Conservation (phyloP, 148 eudicot species). For the Heliamphora exappendiculata region DNA sequence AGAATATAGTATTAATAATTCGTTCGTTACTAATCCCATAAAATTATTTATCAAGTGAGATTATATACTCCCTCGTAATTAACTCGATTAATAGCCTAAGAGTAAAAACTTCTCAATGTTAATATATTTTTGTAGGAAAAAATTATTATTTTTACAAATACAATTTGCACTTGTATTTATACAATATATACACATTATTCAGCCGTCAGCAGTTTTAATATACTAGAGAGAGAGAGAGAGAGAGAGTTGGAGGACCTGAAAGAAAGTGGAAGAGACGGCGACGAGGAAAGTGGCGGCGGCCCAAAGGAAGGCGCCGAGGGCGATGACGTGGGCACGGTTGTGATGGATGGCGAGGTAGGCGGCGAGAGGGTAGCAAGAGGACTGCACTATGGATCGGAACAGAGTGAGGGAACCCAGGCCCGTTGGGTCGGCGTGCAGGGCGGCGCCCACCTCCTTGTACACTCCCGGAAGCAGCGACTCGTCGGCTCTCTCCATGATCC, state of each 20-base stretch:
- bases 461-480: conserved; percentile 77
- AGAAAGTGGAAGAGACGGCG: conserved; percentile 58
- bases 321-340: conserved; percentile 70
- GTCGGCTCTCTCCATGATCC: conserved; percentile 79
- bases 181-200: too few relatives aligned
- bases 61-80: too few relatives aligned
- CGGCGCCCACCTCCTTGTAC: conserved; percentile 73
- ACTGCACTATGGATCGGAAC: conserved; percentile 70
- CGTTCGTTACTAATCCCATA: too few relatives aligned
- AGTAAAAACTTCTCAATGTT: too few relatives aligned
- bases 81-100: too few relatives aligned
- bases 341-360: conserved; percentile 61
- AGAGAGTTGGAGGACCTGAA: conserved; percentile 31
- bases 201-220: too few relatives aligned
- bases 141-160: too few relatives aligned
- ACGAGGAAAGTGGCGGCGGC: conserved; percentile 79
- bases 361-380: conserved; percentile 69
- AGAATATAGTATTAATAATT: too few relatives aligned
- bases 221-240: neutral
- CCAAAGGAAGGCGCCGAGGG: conserved; percentile 83
- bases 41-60: too few relatives aligned
- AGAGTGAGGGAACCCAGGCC: conserved; percentile 75
- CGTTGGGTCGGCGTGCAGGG: conserved; percentile 68
- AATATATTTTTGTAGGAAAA: too few relatives aligned
- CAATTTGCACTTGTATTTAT: too few relatives aligned